A percentile compares a stretch with the other conserved stretches of the same genome.
phyloP scores from a whole-genome alignment of 2,329 filamentous ascomycete species.

The Fusarium sp. region DNA sequence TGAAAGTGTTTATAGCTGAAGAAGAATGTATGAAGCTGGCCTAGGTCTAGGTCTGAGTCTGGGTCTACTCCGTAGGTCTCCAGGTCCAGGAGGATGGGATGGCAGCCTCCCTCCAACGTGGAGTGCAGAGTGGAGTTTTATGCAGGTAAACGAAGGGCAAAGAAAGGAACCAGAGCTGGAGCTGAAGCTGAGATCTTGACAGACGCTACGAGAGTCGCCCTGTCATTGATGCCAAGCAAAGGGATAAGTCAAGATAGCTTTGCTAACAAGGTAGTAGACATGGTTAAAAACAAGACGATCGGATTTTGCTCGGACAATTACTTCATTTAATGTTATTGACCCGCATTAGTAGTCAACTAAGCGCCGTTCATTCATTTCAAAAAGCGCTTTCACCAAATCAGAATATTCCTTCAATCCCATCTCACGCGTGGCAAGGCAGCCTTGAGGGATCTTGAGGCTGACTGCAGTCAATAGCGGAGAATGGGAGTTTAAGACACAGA shows the following conservation, averaged over 20 bases:
- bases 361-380: slow-evolving; percentile 12
- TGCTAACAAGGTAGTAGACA: not conserved
- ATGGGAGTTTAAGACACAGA: not conserved
- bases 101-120: slow-evolving; percentile 31
- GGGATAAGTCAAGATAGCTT: not conserved
- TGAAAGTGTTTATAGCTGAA: slow-evolving; percentile 20
- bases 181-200: slow-evolving; percentile 10
- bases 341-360: not conserved
- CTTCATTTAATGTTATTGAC: not conserved
- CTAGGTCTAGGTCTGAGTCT: not conserved
- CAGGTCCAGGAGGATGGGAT: not conserved
- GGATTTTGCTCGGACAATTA: not conserved
- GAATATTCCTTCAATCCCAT: slow-evolving; percentile 18
- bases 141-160: slow-evolving; percentile 35
- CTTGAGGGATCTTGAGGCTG: slow-evolving; percentile 31
- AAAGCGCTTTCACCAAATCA: slow-evolving; percentile 31
- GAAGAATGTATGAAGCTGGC: slow-evolving; percentile 10
- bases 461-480: slow-evolving; percentile 16
- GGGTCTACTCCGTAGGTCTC: not conserved
- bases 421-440: slow-evolving; percentile 37
- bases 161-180: slow-evolving; percentile 9
- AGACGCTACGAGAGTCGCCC: not conserved
- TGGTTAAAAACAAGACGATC: not conserved
- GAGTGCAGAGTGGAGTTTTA: slow-evolving; percentile 42
- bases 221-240: not conserved